phyloP scores from a whole-genome alignment of 129 eudicot species.

The Flaveria sonorensis region DNA sequence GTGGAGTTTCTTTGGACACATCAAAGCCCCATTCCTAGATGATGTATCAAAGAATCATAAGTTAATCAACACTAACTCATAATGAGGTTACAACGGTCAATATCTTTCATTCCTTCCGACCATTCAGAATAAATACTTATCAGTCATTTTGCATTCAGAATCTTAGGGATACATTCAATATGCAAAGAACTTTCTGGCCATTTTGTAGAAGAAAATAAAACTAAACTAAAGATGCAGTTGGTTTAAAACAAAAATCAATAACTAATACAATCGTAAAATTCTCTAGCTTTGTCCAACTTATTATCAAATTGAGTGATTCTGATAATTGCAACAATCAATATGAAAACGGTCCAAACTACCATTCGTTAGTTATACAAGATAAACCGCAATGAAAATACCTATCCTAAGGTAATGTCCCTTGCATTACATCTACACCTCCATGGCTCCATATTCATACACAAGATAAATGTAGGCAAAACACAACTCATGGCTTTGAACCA shows the following conservation, averaged over 20 bases:
- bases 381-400: too few relatives aligned
- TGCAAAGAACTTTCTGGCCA: background rate
- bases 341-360: too few relatives aligned
- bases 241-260: too few relatives aligned
- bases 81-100: background rate
- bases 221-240: background rate
- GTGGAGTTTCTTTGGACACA: constrained; percentile 50
- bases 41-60: background rate
- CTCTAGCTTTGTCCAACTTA: too few relatives aligned
- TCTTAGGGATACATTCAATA: too few relatives aligned
- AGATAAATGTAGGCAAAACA: background rate
- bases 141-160: background rate
- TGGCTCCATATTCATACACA: background rate
- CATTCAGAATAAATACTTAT: background rate
- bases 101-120: background rate
- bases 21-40: constrained; percentile 86
- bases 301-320: too few relatives aligned
- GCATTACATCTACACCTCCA: background rate
- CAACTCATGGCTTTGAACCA: too few relatives aligned
- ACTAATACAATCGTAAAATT: too few relatives aligned
- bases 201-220: background rate
- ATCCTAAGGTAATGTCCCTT: background rate
- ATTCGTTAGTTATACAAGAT: too few relatives aligned
- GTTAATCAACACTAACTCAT: background rate
- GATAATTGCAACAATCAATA: too few relatives aligned